A percentile compares a stretch with the other conserved stretches of the same genome.
phyloP scores from a whole-genome alignment of 352 stramenopile species.

The Phytophthora litchii region DNA sequence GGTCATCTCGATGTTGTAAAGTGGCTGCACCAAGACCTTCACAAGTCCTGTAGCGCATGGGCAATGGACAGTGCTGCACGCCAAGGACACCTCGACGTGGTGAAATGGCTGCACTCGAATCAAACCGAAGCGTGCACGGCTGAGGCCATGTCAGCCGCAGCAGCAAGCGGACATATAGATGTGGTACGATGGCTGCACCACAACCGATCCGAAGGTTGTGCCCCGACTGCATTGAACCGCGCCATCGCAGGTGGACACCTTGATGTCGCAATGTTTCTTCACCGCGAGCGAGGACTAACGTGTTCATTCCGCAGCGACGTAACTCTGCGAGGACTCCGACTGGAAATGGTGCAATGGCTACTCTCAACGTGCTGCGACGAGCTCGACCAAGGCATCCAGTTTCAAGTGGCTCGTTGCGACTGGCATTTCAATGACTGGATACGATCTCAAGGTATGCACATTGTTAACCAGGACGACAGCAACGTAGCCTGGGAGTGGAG shows the following conservation, averaged over 20 bases:
- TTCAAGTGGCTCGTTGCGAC: conserved; percentile 19
- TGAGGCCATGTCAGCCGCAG: conserved; percentile 21
- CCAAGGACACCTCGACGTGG: conserved; percentile 18
- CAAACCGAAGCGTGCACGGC: conserved; percentile 18
- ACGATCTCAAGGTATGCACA: conserved; percentile 13
- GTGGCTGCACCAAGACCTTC: conserved; percentile 22
- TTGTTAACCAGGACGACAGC: conserved; percentile 14
- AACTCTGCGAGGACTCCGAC: conserved; percentile 9
- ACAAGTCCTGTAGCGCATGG: conserved; percentile 17
- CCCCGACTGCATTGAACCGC: conserved; percentile 6
- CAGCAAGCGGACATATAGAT: conserved; percentile 23
- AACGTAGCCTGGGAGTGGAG: conserved; percentile 11
- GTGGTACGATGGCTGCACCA: conserved; percentile 20
- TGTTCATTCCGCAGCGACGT: conserved; percentile 13
- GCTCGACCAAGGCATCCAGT: conserved; percentile 9
- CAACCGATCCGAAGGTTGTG: conserved; percentile 16
- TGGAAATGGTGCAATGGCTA: conserved; percentile 29
- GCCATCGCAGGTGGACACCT: conserved; percentile 18
- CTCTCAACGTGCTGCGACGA: conserved; percentile 8
- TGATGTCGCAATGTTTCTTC: conserved; percentile 22
- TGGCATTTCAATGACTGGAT: conserved; percentile 32
- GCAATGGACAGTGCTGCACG: conserved; percentile 29
- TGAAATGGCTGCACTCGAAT: conserved; percentile 26
- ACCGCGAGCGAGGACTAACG: conserved; percentile 4
- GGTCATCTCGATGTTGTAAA: conserved; percentile 27